Percentiles rank a stretch among this genome's conserved stretches.
These are phyloP conservation scores for Colletotrichum musae DNA, from an alignment of 2,329 filamentous ascomycete species.

Conservation along the genomic window DNA sequence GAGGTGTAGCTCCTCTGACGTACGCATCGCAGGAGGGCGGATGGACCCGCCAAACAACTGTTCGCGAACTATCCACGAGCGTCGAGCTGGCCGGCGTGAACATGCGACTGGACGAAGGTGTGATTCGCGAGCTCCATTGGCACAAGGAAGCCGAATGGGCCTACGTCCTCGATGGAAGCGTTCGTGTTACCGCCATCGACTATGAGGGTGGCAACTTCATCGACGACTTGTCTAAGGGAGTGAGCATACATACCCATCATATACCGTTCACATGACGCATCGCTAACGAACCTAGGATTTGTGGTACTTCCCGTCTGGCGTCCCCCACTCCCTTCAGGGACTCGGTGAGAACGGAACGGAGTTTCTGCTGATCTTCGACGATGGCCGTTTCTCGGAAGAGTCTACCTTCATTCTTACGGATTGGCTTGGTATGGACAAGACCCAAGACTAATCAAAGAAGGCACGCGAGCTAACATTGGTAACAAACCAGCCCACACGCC, in stretches of 20 bases:
- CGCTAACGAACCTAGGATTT: neutral
- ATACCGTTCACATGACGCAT: neutral
- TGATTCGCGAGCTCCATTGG: slow-evolving; percentile 85
- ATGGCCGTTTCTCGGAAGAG: slow-evolving; percentile 68
- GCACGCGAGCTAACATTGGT: slow-evolving; percentile 31
- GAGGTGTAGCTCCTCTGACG: neutral
- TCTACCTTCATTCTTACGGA: slow-evolving; percentile 82
- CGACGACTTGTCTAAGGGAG: slow-evolving; percentile 80
- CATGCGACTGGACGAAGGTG: slow-evolving; percentile 82
- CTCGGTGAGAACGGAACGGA: slow-evolving; percentile 47
- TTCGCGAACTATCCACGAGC: slow-evolving; percentile 74
- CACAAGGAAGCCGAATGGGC: slow-evolving; percentile 87
- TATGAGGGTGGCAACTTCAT: slow-evolving; percentile 83
- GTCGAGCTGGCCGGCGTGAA: slow-evolving; percentile 83
- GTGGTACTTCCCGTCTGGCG: slow-evolving; percentile 80
- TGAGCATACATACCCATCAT: slow-evolving; percentile 51
- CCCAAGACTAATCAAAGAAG: neutral
- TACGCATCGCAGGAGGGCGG: slow-evolving; percentile 71
- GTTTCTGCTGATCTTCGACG: slow-evolving; percentile 62
- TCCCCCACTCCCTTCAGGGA: slow-evolving; percentile 79
- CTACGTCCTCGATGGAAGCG: slow-evolving; percentile 79
- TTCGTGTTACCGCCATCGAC: slow-evolving; percentile 81
- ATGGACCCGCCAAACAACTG: slow-evolving; percentile 82
- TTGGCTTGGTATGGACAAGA: slow-evolving; percentile 70
- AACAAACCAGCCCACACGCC: slow-evolving; percentile 72